A percentile compares a stretch with the other conserved stretches of the same genome.
These are phyloP conservation scores for Durotheca rogersii DNA, from an alignment of 495 filamentous ascomycete species.

Conservation along the genomic window DNA sequence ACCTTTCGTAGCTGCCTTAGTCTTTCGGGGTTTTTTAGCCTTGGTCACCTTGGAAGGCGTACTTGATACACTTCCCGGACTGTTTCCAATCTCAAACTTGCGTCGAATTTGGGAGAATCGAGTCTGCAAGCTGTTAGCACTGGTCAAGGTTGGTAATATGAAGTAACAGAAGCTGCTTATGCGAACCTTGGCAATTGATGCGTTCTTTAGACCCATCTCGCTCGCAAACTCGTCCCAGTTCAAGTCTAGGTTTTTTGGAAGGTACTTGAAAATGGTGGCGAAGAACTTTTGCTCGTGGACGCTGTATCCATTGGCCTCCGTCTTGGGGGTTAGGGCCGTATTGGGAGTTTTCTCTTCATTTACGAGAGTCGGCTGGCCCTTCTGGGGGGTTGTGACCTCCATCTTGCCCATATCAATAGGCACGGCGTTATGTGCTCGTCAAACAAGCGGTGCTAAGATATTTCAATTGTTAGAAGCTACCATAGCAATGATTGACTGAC, in stretches of 20 bases:
- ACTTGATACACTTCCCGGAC: neutral
- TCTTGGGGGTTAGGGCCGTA: neutral
- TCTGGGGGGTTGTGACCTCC: too few relatives aligned
- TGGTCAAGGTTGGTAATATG: neutral
- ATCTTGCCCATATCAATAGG: too few relatives aligned
- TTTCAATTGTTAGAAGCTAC: too few relatives aligned
- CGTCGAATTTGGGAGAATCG: slow-evolving; percentile 26
- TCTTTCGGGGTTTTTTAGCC: slow-evolving; percentile 1
- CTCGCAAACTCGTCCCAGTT: slow-evolving; percentile 19
- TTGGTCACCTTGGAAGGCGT: slow-evolving; percentile 8
- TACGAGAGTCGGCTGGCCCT: too few relatives aligned
- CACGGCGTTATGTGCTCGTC: too few relatives aligned
- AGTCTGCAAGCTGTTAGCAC: slow-evolving; percentile 8
- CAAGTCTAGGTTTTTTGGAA: slow-evolving; percentile 15
- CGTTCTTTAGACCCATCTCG: slow-evolving; percentile 20
- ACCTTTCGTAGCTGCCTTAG: slow-evolving; percentile 6
- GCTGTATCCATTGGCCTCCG: neutral
- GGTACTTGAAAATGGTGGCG: slow-evolving; percentile 15
- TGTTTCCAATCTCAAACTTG: neutral
- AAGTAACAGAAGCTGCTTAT: neutral
- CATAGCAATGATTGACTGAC: too few relatives aligned
- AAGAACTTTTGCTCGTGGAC: slow-evolving; percentile 22
- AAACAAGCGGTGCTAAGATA: too few relatives aligned
- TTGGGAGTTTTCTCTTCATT: neutral
- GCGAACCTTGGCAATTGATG: slow-evolving; percentile 22